phyloP scores from a whole-genome alignment of 1,284 basidiomycete species.

The Cutaneotrichosporon cyanovorans region DNA sequence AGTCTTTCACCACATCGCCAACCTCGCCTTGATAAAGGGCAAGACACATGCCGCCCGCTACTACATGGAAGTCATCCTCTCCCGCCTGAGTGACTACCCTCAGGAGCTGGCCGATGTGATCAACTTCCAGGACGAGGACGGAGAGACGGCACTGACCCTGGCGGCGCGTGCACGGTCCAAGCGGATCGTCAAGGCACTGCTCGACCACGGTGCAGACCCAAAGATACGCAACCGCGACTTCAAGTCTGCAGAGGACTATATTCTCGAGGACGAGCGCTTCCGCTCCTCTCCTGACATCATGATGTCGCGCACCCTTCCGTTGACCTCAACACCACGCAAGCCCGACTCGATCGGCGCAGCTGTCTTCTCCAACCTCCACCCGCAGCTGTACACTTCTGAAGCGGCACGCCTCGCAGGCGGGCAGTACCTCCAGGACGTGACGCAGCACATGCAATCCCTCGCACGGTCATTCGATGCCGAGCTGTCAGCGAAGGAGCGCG shows the following conservation, averaged over 20 bases:
- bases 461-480: conserved; percentile 92
- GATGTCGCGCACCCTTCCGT: conserved; percentile 9
- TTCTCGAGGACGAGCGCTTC: conserved; percentile 96
- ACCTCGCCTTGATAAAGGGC: conserved; percentile 95
- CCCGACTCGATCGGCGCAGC: conserved; percentile 16
- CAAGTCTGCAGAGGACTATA: conserved; percentile 97
- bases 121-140: conserved; percentile 99
- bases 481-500: conserved; percentile 82
- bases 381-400: conserved; percentile 75
- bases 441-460: conserved; percentile 77
- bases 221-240: conserved; percentile 93
- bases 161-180: conserved; percentile 94
- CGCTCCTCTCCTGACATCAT: conserved; percentile 63
- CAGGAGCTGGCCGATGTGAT: conserved; percentile 96
- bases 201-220: conserved; percentile 95
- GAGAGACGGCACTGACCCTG: conserved; percentile 94
- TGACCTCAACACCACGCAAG: neutral
- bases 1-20: conserved; percentile 97
- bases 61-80: conserved; percentile 96
- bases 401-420: conserved; percentile 83
- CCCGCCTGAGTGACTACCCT: conserved; percentile 85
- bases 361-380: conserved; percentile 36
- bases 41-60: conserved; percentile 97
- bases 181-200: conserved; percentile 88
- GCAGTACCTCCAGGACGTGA: conserved; percentile 73